Evolutionary conservation across 2,329 filamentous ascomycete species (phyloP), one percentile per base, ranked within the genome.

Genomic region (Penicillium freii): DNA sequence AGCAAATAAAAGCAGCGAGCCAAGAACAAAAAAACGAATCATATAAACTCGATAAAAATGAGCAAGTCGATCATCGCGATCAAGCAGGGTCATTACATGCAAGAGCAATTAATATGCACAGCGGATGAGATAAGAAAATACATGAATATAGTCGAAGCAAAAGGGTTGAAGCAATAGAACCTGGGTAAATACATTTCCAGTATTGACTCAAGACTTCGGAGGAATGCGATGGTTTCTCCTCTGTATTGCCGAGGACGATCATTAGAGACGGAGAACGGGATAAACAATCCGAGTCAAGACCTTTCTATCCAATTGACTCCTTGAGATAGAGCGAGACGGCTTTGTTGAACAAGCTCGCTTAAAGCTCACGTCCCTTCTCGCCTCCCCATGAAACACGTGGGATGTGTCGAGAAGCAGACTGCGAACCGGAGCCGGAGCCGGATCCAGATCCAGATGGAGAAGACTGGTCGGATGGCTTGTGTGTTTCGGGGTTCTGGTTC

Each of bases 311-410:
- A 9, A n/a, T 42, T 23, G 9, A 33, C 23, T 21, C 4, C 1
- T 17, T 51, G n/a, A 23, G 3, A 43, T 33, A 31, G 15, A 31
- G 15, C n/a, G 11, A 45, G 29, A 21, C 7, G 5, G 7, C 2
- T 33, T 23, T 13, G 15, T 21, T 25, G 7, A 31, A 23, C 3
- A 15, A 11, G 4, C 23, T 40, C 19, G 34, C 27, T 54, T 27
- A 63, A 29, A 42, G 25, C 13, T 62, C 71, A 50, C 71, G 65
- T 5, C 74, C 73, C 33, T 67, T 75, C 59, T 77, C 75, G 10
- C 75, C 75, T 36, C 75, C 75, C 75, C 75, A 78, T 17, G 75
- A 76, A 38, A 78, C 67, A 40, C 64, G 66, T 10, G 71, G 70
- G n/a, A 70, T 69, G 34, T 69, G 68, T 33, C 59, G 53, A 38